Percentiles rank a stretch among this genome's conserved stretches.
phyloP scores from a whole-genome alignment of 2,329 filamentous ascomycete genomes.

The Colletotrichum gigasporum region DNA sequence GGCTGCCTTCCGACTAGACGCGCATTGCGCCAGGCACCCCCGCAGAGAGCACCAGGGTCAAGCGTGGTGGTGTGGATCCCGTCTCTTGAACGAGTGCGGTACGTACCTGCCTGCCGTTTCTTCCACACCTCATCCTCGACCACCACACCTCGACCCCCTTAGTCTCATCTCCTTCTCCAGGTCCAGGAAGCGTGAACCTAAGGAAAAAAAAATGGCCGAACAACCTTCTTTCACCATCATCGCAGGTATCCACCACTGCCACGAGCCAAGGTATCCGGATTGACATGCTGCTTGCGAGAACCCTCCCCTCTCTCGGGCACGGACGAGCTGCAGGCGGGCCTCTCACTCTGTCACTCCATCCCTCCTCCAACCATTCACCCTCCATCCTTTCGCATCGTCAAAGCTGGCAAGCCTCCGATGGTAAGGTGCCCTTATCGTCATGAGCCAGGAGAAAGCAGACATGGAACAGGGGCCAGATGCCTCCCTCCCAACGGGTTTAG shows the following conservation, averaged over 20 bases:
- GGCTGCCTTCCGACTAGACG: slow-evolving; percentile 27
- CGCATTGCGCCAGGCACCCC: slow-evolving; percentile 31
- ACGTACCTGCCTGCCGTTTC: slow-evolving; percentile 14
- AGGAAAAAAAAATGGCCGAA: not conserved
- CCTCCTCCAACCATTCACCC: not conserved
- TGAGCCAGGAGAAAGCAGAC: not conserved
- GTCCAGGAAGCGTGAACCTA: not conserved
- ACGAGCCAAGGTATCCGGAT: not conserved
- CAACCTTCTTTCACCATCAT: not conserved
- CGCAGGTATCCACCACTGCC: not conserved
- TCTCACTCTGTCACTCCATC: not conserved
- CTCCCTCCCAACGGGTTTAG: not conserved
- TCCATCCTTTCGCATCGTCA: not conserved
- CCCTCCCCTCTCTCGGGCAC: not conserved
- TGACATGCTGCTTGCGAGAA: slow-evolving; percentile 3
- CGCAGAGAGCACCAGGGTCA: slow-evolving; percentile 8
- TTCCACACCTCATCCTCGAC: not conserved
- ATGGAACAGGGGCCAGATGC: slow-evolving; percentile 7
- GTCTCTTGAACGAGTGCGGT: not conserved
- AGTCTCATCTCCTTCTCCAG: slow-evolving; percentile 21
- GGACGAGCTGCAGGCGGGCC: not conserved
- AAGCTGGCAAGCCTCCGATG: not conserved
- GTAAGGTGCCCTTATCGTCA: not conserved
- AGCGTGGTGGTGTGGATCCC: not conserved
- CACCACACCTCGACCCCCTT: slow-evolving; percentile 3